Evolutionary conservation across 176 grass and related monocot species (phyloP).

Genomic region (Aegilops sharonensis): DNA sequence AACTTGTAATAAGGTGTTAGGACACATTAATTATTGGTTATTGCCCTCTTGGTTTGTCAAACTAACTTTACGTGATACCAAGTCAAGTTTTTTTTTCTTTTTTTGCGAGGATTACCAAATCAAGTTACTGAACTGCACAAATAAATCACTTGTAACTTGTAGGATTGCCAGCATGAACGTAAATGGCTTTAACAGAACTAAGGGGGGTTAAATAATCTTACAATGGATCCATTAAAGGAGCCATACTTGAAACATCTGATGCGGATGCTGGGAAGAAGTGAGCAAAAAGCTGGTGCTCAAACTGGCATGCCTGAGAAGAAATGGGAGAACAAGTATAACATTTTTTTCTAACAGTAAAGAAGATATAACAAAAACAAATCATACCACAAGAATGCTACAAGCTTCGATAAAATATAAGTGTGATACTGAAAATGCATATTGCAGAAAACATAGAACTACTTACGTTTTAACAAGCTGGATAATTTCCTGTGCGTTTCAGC

Average conservation of each 20-base stretch:
- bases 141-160: constrained; percentile 17
- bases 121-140: constrained; percentile 8
- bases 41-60: background rate
- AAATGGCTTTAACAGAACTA: background rate
- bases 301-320: constrained; percentile 86
- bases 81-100: background rate
- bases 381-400: background rate
- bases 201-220: constrained; percentile 48
- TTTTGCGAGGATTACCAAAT: constrained; percentile 13
- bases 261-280: constrained; percentile 93
- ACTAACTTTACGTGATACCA: constrained; percentile 13
- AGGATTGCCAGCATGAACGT: constrained; percentile 11
- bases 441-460: background rate
- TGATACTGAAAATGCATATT: background rate
- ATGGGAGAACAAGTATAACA: constrained; percentile 45
- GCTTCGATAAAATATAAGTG: constrained; percentile 10
- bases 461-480: background rate
- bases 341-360: constrained; percentile 22
- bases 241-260: constrained; percentile 76
- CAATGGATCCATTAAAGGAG: constrained; percentile 91
- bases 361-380: background rate
- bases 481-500: background rate
- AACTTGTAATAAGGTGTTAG: background rate
- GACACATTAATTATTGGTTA: background rate
- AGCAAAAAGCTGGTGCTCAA: constrained; percentile 99